Evolutionary conservation across 2,329 filamentous ascomycete species (phyloP), one percentile per base, ranked within the genome.

Genomic region (Elsinoe necatrix): DNA sequence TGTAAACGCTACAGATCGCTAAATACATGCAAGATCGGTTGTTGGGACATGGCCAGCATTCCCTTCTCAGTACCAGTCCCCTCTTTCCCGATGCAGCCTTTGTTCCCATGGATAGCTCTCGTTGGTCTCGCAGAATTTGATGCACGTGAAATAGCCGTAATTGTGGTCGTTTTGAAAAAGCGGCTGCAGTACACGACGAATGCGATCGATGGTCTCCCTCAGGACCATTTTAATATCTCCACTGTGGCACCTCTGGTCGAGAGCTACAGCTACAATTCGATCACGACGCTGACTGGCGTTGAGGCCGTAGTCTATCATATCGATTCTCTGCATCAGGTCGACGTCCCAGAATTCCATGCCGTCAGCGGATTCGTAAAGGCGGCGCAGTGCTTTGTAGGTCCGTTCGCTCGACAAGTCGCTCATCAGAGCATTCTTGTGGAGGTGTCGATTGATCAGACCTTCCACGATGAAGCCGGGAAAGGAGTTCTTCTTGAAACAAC

Each of bases 261-360:
- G 29, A 18, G 45, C 25, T 14, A 31, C 25, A 6, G 45, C 25
- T 14, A 31, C 6, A 29, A 29, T n/a, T n/a, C 43, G 43, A 29
- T 14, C 4, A 23, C 11, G 16, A 6, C 18, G n/a, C 4, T 14
- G 39, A 42, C 20, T 42, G 16, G 39, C 39, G 18, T 42, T 21
- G 6, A 42, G 11, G 9, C n/a, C 39, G 16, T 42, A 47, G 18
- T 47, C 43, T n/a, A 47, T 47, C 43, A 31, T 31, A 16, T 47
- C 43, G 9, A 47, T 31, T 12, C 43, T 25, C 43, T 47, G 43
- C 21, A 31, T 31, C 12, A 47, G 20, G 23, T 47, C 25, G 23
- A 31, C 25, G 21, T 47, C 43, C 43, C 43, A 47, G 43, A 47
- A 47, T 12, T 47, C 43, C 43, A 47, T 47, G 11, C 43, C 43